phyloP scores from a whole-genome alignment of 345 rosid genomes.

The Iberis pinnata region DNA sequence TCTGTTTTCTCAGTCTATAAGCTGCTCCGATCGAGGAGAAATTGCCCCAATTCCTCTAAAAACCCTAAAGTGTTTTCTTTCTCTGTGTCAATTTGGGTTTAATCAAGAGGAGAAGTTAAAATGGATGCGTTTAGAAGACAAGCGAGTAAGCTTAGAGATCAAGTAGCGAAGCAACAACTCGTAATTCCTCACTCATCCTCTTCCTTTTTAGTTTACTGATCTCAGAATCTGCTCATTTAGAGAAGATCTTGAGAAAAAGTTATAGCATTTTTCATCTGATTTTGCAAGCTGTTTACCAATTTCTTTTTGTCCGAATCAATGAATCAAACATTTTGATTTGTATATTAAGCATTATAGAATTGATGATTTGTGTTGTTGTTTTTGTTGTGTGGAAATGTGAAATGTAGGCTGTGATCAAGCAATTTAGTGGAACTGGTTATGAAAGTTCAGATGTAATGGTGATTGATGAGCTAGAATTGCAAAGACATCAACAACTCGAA shows the following conservation, averaged over 20 bases:
- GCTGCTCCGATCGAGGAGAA: constrained; percentile 11
- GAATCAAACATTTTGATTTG: too few species aligned
- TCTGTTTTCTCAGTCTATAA: constrained; percentile 6
- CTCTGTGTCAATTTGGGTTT: not conserved
- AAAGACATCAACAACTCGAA: constrained; percentile 88
- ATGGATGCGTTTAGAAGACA: constrained; percentile 93
- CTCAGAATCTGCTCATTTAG: not conserved
- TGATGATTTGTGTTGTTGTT: constrained; percentile 8
- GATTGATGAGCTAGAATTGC: constrained; percentile 89
- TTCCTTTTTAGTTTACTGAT: not conserved
- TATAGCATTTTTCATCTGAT: too few species aligned
- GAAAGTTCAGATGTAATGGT: constrained; percentile 84
- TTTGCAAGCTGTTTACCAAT: too few species aligned
- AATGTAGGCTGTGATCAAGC: constrained; percentile 91
- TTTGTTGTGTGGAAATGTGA: not conserved
- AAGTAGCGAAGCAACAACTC: constrained; percentile 89
- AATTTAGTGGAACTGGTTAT: constrained; percentile 78
- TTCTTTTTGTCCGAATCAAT: too few species aligned
- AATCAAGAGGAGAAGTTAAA: not conserved
- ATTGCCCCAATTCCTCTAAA: not conserved
- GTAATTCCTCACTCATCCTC: not conserved
- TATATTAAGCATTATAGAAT: not conserved
- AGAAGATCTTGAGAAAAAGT: too few species aligned
- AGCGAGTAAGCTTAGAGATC: constrained; percentile 88
- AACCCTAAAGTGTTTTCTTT: not conserved